Evolutionary conservation across 192 early-diverging fungal genomes (phyloP).

Genomic region (Backusella macrospora): DNA sequence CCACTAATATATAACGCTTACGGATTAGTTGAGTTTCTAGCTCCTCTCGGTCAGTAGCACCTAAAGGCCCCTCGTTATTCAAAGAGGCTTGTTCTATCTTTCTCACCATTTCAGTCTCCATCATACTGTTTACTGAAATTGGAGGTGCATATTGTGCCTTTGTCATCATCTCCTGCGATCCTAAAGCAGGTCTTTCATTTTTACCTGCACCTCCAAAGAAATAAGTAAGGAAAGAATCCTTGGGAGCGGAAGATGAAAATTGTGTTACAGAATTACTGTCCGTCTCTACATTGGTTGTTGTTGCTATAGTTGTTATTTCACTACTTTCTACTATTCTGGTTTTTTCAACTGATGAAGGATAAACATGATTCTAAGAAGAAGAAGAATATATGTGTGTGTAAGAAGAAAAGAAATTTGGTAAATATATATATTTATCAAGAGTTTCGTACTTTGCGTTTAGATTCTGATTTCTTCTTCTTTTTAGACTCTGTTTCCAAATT

Average conservation of each 20-base stretch:
- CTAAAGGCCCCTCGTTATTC: slow-evolving; percentile 39
- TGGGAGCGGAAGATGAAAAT: slow-evolving; percentile 21
- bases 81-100: slow-evolving; percentile 41
- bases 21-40: slow-evolving; percentile 80
- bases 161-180: slow-evolving; percentile 29
- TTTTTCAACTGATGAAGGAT: slow-evolving; percentile 2
- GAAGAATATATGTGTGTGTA: background rate
- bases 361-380: background rate
- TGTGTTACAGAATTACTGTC: background rate
- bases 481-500: slow-evolving; percentile 68
- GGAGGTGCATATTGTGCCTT: slow-evolving; percentile 34
- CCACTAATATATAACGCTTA: slow-evolving; percentile 34
- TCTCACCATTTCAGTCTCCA: slow-evolving; percentile 41
- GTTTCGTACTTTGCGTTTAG: slow-evolving; percentile 27
- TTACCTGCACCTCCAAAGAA: slow-evolving; percentile 51
- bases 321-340: slow-evolving; percentile 15
- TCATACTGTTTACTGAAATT: slow-evolving; percentile 40
- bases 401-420: background rate
- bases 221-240: slow-evolving; percentile 50
- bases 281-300: background rate
- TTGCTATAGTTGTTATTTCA: background rate
- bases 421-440: background rate
- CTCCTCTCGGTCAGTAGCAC: slow-evolving; percentile 59
- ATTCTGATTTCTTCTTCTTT: slow-evolving; percentile 55
- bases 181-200: slow-evolving; percentile 40